These are phyloP conservation scores for Tephrocybe sp. DNA, from an alignment of 768 basidiomycete genomes.

Conservation along the genomic window DNA sequence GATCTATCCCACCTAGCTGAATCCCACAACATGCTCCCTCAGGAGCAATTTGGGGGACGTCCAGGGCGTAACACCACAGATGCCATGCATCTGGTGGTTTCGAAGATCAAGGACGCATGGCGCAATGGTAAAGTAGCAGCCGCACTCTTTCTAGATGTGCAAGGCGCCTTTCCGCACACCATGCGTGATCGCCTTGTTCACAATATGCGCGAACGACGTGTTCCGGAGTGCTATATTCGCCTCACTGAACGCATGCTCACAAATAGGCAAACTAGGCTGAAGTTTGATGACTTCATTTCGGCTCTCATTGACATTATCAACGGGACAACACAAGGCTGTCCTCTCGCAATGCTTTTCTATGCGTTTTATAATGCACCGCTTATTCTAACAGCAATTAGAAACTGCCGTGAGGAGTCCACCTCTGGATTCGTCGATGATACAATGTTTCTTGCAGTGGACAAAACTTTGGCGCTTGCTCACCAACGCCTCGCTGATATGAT, in stretches of 20 bases:
- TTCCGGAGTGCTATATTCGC: neutral
- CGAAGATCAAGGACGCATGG: slow-evolving; percentile 36
- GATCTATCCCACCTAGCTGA: slow-evolving; percentile 26
- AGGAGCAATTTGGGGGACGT: slow-evolving; percentile 27
- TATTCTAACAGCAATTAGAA: neutral
- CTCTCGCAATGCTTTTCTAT: neutral
- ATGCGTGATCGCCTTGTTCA: slow-evolving; percentile 19
- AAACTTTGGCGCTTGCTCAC: slow-evolving; percentile 18
- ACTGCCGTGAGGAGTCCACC: slow-evolving; percentile 12
- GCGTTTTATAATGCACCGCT: neutral
- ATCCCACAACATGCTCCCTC: slow-evolving; percentile 17
- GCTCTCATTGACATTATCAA: slow-evolving; percentile 13
- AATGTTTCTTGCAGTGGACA: slow-evolving; percentile 21
- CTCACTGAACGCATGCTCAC: neutral
- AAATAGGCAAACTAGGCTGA: neutral
- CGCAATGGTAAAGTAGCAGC: slow-evolving; percentile 28
- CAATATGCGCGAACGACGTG: neutral
- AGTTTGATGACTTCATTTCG: slow-evolving; percentile 25
- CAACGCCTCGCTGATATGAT: slow-evolving; percentile 23
- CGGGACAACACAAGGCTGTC: slow-evolving; percentile 15
- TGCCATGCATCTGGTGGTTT: slow-evolving; percentile 27
- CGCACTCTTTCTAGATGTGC: slow-evolving; percentile 38
- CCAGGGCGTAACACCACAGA: slow-evolving; percentile 28
- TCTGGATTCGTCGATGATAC: slow-evolving; percentile 31
- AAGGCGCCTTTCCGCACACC: slow-evolving; percentile 41